A percentile compares a stretch with the other conserved stretches of the same genome.
phyloP scores from a whole-genome alignment of 2,329 filamentous ascomycete species.

The Alternaria sp. region DNA sequence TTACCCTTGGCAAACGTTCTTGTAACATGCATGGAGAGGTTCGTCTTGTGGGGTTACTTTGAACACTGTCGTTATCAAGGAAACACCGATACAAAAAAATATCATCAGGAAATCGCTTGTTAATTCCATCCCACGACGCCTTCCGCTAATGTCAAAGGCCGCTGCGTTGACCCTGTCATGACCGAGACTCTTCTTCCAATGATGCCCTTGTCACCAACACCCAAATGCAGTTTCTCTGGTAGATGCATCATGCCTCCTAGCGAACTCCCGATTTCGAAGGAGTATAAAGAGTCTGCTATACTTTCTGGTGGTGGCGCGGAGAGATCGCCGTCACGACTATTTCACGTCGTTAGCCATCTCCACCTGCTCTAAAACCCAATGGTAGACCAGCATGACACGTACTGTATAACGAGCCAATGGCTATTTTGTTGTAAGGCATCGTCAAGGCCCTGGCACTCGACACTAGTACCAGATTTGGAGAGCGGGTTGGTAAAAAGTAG shows the following conservation, averaged over 20 bases:
- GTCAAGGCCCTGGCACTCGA: slow-evolving; percentile 37
- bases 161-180: slow-evolving; percentile 33
- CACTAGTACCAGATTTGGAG: slow-evolving; percentile 32
- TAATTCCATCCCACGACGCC: slow-evolving; percentile 50
- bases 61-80: not conserved
- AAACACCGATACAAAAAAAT: fast-evolving
- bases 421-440: slow-evolving; percentile 9
- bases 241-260: slow-evolving; percentile 21
- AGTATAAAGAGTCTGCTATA: slow-evolving; percentile 30
- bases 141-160: slow-evolving; percentile 35
- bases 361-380: not conserved
- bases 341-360: not conserved
- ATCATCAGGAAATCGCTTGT: not conserved
- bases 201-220: slow-evolving; percentile 44
- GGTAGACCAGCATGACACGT: not conserved
- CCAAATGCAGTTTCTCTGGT: slow-evolving; percentile 35
- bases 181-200: slow-evolving; percentile 45
- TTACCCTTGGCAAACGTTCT: not conserved
- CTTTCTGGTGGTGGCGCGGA: slow-evolving; percentile 10
- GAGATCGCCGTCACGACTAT: slow-evolving; percentile 45
- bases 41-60: not conserved
- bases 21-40: not conserved
- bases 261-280: slow-evolving; percentile 31
- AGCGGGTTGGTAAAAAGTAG: slow-evolving; percentile 42
- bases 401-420: slow-evolving; percentile 47